Evolutionary conservation across 805 yeast species (phyloP).

Genomic region (Spathaspora arborariae): DNA sequence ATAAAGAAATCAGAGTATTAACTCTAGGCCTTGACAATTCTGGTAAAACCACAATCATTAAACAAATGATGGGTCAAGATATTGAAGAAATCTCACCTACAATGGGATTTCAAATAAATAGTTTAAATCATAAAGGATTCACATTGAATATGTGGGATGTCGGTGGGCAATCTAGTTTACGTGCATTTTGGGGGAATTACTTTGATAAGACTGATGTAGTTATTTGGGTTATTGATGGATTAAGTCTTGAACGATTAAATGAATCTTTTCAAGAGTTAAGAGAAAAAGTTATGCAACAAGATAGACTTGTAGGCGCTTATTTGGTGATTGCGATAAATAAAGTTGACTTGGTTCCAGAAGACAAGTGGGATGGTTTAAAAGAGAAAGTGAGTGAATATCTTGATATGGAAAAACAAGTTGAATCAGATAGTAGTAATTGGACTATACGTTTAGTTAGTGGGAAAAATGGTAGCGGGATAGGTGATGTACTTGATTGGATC

Average conservation of each 20-base stretch:
- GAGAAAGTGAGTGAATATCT: conserved; percentile 13
- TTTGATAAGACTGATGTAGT: conserved; percentile 74
- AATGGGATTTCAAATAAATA: conserved; percentile 80
- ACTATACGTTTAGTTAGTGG: conserved; percentile 31
- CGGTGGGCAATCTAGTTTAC: conserved; percentile 56
- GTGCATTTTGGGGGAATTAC: conserved; percentile 69
- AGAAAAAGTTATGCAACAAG: conserved; percentile 57
- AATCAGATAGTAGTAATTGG: conserved; percentile 22
- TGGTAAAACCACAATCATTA: conserved; percentile 85
- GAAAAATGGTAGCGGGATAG: conserved; percentile 28
- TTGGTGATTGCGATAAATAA: conserved; percentile 74
- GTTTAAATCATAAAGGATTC: conserved; percentile 42
- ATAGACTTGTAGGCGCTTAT: conserved; percentile 64
- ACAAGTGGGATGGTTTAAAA: conserved; percentile 10
- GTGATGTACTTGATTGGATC: conserved; percentile 25
- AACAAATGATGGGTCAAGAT: conserved; percentile 49
- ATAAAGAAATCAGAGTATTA: conserved; percentile 68
- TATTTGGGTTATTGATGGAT: conserved; percentile 82
- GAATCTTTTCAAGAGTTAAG: conserved; percentile 68
- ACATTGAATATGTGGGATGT: conserved; percentile 77
- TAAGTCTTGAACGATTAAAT: conserved; percentile 53
- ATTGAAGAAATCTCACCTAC: conserved; percentile 72
- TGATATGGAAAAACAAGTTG: conserved; percentile 14
- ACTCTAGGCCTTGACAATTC: conserved; percentile 86
- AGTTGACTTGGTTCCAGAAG: conserved; percentile 49